These are phyloP conservation scores for Metschnikowia borealis DNA, from an alignment of 805 yeast species.

Conservation along the genomic window DNA sequence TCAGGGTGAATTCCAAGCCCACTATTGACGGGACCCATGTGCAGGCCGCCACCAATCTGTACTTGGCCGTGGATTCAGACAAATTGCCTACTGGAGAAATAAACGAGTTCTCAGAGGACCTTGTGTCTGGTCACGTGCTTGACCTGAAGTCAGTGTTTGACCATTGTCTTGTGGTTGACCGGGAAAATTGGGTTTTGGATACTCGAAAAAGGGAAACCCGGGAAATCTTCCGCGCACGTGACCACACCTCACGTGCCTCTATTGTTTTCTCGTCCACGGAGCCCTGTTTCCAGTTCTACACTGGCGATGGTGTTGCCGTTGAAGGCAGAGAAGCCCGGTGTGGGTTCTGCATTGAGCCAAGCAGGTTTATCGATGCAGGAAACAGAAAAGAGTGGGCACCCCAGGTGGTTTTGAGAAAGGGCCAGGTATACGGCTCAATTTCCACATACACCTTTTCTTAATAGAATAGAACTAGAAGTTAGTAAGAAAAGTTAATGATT, in stretches of 20 bases:
- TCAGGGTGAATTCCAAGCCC: slow-evolving; percentile 39
- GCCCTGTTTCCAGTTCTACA: slow-evolving; percentile 63
- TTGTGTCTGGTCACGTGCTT: slow-evolving; percentile 15
- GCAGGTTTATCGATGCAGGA: slow-evolving; percentile 54
- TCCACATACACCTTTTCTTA: slow-evolving; percentile 24
- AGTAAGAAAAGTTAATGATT: too few species aligned
- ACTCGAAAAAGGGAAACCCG: slow-evolving; percentile 40
- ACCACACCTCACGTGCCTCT: slow-evolving; percentile 41
- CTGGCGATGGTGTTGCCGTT: slow-evolving; percentile 50
- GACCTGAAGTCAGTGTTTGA: slow-evolving; percentile 22
- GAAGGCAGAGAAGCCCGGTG: slow-evolving; percentile 33
- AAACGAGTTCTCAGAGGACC: slow-evolving; percentile 17
- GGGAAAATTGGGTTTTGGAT: slow-evolving; percentile 35
- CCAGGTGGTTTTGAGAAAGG: slow-evolving; percentile 46
- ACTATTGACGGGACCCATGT: slow-evolving; percentile 32
- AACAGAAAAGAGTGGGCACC: slow-evolving; percentile 43
- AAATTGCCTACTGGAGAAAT: slow-evolving; percentile 46
- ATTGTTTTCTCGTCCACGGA: slow-evolving; percentile 53
- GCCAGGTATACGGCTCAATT: slow-evolving; percentile 51
- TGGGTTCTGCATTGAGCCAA: slow-evolving; percentile 63
- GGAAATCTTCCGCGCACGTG: slow-evolving; percentile 40
- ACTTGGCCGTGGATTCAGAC: slow-evolving; percentile 39
- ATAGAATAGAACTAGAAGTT: too few species aligned
- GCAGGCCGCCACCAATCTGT: slow-evolving; percentile 34
- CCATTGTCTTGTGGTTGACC: slow-evolving; percentile 48